Conservation (phyloP, 2,329 filamentous ascomycete species). For the Lasiodiplodia theobromae region DNA sequence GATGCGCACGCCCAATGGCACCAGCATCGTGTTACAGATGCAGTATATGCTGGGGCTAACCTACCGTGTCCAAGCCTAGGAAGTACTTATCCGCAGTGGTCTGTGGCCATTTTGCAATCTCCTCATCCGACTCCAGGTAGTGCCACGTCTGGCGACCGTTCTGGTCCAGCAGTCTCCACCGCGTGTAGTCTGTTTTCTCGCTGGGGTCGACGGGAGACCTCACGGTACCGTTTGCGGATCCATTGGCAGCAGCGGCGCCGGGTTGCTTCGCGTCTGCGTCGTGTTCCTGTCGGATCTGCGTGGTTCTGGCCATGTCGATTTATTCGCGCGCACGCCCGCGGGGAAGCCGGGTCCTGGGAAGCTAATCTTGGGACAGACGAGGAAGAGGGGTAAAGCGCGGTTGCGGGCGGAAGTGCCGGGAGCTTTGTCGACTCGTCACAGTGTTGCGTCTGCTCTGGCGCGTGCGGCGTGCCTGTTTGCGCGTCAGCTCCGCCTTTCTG, state of each 20-base stretch:
- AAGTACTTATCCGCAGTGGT: slow-evolving; percentile 88
- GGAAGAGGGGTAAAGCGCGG: neutral
- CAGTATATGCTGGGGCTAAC: slow-evolving; percentile 33
- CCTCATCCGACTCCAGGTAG: slow-evolving; percentile 78
- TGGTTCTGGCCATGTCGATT: slow-evolving; percentile 22
- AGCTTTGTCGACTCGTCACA: slow-evolving; percentile 17
- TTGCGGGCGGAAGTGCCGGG: neutral
- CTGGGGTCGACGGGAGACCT: slow-evolving; percentile 11
- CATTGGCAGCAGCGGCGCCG: slow-evolving; percentile 4
- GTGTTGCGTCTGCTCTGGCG: slow-evolving; percentile 22
- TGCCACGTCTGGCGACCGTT: slow-evolving; percentile 91
- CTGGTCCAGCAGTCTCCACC: slow-evolving; percentile 87
- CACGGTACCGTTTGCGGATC: slow-evolving; percentile 16
- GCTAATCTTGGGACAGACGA: neutral
- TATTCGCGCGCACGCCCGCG: neutral
- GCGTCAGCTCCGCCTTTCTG: slow-evolving; percentile 3
- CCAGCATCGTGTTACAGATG: neutral
- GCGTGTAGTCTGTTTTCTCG: slow-evolving; percentile 74
- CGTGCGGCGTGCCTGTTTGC: slow-evolving; percentile 10
- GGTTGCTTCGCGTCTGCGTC: slow-evolving; percentile 8
- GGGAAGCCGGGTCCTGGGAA: neutral
- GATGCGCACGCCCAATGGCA: slow-evolving; percentile 4
- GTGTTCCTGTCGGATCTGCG: slow-evolving; percentile 19
- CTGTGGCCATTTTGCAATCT: slow-evolving; percentile 81
- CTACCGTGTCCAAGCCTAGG: slow-evolving; percentile 79